These are phyloP conservation scores for Prosopis cineraria DNA, from an alignment of 306 rosid species.

Conservation along the genomic window DNA sequence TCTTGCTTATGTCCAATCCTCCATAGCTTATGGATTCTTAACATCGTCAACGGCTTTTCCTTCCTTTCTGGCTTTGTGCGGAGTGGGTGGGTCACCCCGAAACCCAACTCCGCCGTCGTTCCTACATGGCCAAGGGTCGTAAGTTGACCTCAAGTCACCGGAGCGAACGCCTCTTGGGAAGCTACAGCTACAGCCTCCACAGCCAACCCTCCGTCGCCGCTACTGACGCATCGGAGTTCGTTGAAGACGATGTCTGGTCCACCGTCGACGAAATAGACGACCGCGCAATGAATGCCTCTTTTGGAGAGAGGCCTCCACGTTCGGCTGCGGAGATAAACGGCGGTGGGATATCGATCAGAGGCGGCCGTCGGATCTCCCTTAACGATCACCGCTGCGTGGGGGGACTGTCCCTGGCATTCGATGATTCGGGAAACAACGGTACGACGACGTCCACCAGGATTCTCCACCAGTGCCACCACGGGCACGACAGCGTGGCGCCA, in stretches of 20 bases:
- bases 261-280: slow-evolving; percentile 41
- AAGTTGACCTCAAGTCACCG: slow-evolving; percentile 64
- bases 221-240: slow-evolving; percentile 65
- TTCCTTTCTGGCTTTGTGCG: background rate
- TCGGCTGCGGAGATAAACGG: slow-evolving; percentile 34
- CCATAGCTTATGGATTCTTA: slow-evolving; percentile 38
- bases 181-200: slow-evolving; percentile 44
- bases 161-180: slow-evolving; percentile 76
- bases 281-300: slow-evolving; percentile 23
- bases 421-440: slow-evolving; percentile 40
- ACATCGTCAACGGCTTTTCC: background rate
- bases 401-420: slow-evolving; percentile 73
- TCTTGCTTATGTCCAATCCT: slow-evolving; percentile 35
- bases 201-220: slow-evolving; percentile 37
- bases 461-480: slow-evolving; percentile 69
- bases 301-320: slow-evolving; percentile 42
- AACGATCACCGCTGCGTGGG: slow-evolving; percentile 50
- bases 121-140: slow-evolving; percentile 84
- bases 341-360: slow-evolving; percentile 1
- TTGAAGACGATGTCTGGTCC: slow-evolving; percentile 88
- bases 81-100: background rate
- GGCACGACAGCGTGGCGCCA: slow-evolving; percentile 46
- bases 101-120: slow-evolving; percentile 40
- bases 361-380: slow-evolving; percentile 39
- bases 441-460: slow-evolving; percentile 51